Evolutionary conservation across 306 rosid genomes (phyloP), one percentile per base, ranked within the genome.

Genomic region (Prunus fruticosa): DNA sequence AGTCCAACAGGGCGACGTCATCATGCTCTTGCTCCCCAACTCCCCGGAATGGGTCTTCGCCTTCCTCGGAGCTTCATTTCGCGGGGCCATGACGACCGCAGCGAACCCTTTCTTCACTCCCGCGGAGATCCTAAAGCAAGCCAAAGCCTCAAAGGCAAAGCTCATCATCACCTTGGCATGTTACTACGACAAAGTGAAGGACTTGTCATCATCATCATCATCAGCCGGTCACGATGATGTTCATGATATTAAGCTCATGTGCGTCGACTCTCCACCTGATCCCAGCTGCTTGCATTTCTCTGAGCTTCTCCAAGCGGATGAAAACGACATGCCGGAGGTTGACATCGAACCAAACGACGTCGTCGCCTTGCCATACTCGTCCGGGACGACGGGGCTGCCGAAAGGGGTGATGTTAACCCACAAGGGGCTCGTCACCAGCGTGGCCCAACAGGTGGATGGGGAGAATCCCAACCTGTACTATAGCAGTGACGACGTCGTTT

Each of bases 401-500:
- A 93, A 91, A 47, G 97, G 96, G 2, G 98, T 93, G 71, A 91
- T 93, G 98, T 50, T 93, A 14, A 91, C 93, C 2, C 98, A 91
- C 80, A 93, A 83, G 57, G 92, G 98, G 2, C 41, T 91, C 5
- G 97, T 93, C 18, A 91, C 90, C 0, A 89, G 97, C 68, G 90
- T 91, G 32, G 87, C 85, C 0, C 97, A 93, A 15, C 98, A 89
- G 30, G 97, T 93, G 8, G 98, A 93, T 51, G 97, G 98, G 1
- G 93, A 89, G 22, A 93, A 93, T 30, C 98, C 98, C 0, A 93
- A 93, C 70, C 71, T 93, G 23, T 88, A 88, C 8, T 93, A 69
- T 30, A 51, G 69, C 15, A 22, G 15, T 0, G 87, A 91, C 9
- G 96, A 93, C 58, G 96, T 84, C 23, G 51, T 93, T 5, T 71